A percentile compares a stretch with the other conserved stretches of the same genome.
Evolutionary conservation across 129 eudicot genomes (phyloP).

Genomic region (Heracleum sosnowskyi): DNA sequence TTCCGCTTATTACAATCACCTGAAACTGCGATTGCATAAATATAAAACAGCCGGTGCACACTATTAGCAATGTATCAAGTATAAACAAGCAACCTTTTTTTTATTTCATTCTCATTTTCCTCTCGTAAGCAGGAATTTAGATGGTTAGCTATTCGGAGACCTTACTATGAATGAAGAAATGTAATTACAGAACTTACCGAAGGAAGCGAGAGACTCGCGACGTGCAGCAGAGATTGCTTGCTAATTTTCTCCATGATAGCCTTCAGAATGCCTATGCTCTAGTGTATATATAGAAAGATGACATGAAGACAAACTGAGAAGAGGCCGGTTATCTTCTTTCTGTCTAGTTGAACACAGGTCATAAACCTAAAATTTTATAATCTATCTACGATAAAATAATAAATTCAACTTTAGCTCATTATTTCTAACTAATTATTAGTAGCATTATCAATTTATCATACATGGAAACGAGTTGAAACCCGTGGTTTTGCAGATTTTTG

Average conservation of each 20-base stretch:
- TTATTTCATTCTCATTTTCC: too few relatives aligned
- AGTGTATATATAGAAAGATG: background rate
- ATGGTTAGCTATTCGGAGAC: background rate
- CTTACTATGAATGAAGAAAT: background rate
- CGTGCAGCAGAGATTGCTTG: conserved; percentile 26
- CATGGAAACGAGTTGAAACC: background rate
- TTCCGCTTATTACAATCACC: conserved; percentile 35
- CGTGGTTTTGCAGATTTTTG: conserved; percentile 2
- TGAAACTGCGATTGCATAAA: conserved; percentile 28
- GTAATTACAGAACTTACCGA: conserved; percentile 15
- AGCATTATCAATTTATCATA: background rate
- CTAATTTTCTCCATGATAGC: conserved; percentile 23
- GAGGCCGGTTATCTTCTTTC: background rate
- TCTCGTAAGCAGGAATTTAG: background rate
- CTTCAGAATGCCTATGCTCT: background rate
- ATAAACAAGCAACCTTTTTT: background rate
- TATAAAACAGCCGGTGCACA: background rate
- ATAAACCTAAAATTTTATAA: background rate
- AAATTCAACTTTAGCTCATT: background rate
- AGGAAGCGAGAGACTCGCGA: conserved; percentile 40
- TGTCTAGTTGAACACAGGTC: conserved; percentile 7
- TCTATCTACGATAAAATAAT: background rate
- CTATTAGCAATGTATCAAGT: background rate
- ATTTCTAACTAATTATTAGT: background rate
- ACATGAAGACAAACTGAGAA: background rate